phyloP scores from a whole-genome alignment of 2,329 filamentous ascomycete species.

The Stagonosporopsis chrysanthemi region DNA sequence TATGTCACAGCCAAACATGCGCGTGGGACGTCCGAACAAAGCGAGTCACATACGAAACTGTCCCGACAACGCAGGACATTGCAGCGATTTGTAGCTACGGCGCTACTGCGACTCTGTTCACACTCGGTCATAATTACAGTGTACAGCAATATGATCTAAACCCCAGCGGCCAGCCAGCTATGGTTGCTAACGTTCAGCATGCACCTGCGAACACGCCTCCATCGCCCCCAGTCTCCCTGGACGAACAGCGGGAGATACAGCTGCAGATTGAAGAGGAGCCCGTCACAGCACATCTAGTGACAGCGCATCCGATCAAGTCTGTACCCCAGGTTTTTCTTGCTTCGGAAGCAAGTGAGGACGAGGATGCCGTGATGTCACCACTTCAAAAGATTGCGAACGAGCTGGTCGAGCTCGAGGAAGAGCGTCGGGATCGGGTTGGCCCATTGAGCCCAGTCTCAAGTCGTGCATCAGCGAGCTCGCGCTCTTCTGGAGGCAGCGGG shows the following conservation, averaged over 20 bases:
- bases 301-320: slow-evolving; percentile 38
- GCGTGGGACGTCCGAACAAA: slow-evolving; percentile 99
- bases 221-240: slow-evolving; percentile 81
- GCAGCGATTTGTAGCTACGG: slow-evolving; percentile 87
- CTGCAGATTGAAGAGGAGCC: slow-evolving; percentile 39
- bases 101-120: slow-evolving; percentile 90
- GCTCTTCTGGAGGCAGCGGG: slow-evolving; percentile 58
- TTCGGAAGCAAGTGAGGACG: slow-evolving; percentile 75
- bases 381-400: slow-evolving; percentile 78
- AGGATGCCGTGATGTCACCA: slow-evolving; percentile 68
- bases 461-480: slow-evolving; percentile 67
- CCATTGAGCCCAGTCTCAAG: slow-evolving; percentile 72
- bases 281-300: slow-evolving; percentile 43
- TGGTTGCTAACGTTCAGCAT: slow-evolving; percentile 90
- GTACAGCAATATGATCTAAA: slow-evolving; percentile 97
- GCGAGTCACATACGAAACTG: slow-evolving; percentile 86
- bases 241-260: slow-evolving; percentile 66
- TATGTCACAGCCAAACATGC: slow-evolving; percentile 72
- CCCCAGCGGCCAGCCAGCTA: slow-evolving; percentile 68
- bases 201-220: slow-evolving; percentile 79
- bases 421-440: slow-evolving; percentile 68
- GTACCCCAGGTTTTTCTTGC: slow-evolving; percentile 50
- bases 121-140: slow-evolving; percentile 83
- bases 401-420: slow-evolving; percentile 68
- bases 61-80: slow-evolving; percentile 84